Base-by-base conservation (phyloP, 1,139 yeast species). In the Saccharomyces hybrid region DNA sequence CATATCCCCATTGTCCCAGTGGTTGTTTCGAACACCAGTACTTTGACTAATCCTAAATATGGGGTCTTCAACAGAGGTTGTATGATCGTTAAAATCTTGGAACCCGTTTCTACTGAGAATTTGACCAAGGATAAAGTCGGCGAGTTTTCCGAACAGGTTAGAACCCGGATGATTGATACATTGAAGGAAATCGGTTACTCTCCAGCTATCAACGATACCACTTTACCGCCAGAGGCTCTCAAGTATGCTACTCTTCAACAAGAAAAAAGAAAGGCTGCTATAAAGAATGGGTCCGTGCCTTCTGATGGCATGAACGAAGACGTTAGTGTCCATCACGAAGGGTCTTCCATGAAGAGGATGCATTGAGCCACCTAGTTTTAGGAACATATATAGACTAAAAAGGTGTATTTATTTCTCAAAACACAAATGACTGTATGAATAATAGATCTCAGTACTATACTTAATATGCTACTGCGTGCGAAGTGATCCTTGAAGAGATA, bases 1-100 rank as follows among this genome's bases (percentile, higher is more conserved):
- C 83, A 82, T 47, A 83, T 93, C 38, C 98, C 98, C 26, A 76
- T 93, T 49, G 82, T 93, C 12, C 99, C 99, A 2, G 77, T 87
- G 49, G 95, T 88, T 8, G 88, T 89, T 6, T 81, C 91, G 48
- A 95, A 93, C 73, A 88, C 95, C 55, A 84, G 96, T 5, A 80
- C 81, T 42, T 71, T 95, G 47, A 81, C 88, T 73, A 80, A 82
- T 64, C 74, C 87, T 50, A 79, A 80, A 60, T 64, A 66, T 28
- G 77, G 75, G 57, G 76, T 79, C 16, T 87, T 86, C 71, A 82
- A 83, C 61, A 64, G 78, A 34, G 95, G 95, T 56, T 82, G 79
- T 58, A 85, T 87, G 59, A 73, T 75, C 49, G 77, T 86, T 53
- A 84, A 81, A 62, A 89, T 86, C 2, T 73, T 86, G 62, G 84